Conservation (phyloP, 257 asterid genomes). For the Solanum bukasovii region DNA sequence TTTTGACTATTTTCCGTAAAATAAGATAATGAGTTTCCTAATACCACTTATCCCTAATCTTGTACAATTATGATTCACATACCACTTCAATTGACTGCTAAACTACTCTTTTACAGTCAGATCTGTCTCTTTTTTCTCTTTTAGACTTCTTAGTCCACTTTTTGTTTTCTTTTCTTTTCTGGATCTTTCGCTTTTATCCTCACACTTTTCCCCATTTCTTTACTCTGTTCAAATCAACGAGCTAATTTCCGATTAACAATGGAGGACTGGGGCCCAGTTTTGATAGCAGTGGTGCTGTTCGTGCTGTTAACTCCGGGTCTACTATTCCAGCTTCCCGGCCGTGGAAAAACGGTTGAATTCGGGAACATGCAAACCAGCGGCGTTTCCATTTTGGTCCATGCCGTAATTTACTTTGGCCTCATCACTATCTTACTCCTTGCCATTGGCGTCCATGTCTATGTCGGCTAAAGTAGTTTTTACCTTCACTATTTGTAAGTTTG, state of each 20-base stretch:
- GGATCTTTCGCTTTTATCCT: neutral
- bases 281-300: neutral
- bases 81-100: neutral
- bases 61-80: neutral
- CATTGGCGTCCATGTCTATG: neutral
- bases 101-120: neutral
- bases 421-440: neutral
- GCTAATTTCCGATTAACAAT: neutral
- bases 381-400: neutral
- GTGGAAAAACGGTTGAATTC: neutral
- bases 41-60: neutral
- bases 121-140: neutral
- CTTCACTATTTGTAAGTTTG: neutral
- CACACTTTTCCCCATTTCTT: neutral
- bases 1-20: too few relatives aligned
- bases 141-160: neutral
- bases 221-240: neutral
- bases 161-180: too few relatives aligned
- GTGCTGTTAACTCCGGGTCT: neutral
- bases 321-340: neutral
- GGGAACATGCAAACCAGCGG: conserved; percentile 2
- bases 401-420: neutral
- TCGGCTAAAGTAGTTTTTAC: neutral
- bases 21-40: neutral
- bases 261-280: neutral